A percentile compares a stretch with the other conserved stretches of the same genome.
These are phyloP conservation scores for Lactuca saligna DNA, from an alignment of 129 eudicot genomes.

Conservation along the genomic window DNA sequence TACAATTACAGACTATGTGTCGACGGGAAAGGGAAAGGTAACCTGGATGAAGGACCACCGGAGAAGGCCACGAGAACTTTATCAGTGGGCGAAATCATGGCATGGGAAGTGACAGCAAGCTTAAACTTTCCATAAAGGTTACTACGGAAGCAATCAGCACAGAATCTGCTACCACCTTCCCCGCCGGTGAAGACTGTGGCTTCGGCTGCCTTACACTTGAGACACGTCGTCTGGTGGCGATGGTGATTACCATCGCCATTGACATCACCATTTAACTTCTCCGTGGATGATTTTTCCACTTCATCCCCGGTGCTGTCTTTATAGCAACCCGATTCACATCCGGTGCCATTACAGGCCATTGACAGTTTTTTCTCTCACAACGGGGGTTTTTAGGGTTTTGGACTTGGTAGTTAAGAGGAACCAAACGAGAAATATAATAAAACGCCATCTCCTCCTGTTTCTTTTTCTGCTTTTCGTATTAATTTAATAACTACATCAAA, in stretches of 20 bases:
- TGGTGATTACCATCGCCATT: conserved; percentile 13
- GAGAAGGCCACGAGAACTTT: conserved; percentile 95
- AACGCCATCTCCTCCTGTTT: background rate
- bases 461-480: too few relatives aligned
- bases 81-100: conserved; percentile 85
- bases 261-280: background rate
- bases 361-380: background rate
- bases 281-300: background rate
- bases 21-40: background rate
- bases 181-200: conserved; percentile 52
- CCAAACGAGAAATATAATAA: background rate
- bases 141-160: conserved; percentile 73
- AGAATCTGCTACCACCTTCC: conserved; percentile 49
- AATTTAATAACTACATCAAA: too few relatives aligned
- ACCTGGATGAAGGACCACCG: conserved; percentile 94
- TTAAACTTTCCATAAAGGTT: conserved; percentile 86
- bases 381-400: conserved; percentile 22
- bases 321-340: conserved; percentile 68
- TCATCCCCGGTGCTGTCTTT: conserved; percentile 31
- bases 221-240: conserved; percentile 36
- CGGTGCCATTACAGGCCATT: conserved; percentile 59
- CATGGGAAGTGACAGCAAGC: conserved; percentile 82
- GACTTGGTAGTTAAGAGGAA: conserved; percentile 1
- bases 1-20: background rate
- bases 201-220: conserved; percentile 73